A percentile compares a stretch with the other conserved stretches of the same genome.
These are phyloP conservation scores for Stylonectria norvegica DNA, from an alignment of 2,329 filamentous ascomycete species.

Conservation along the genomic window DNA sequence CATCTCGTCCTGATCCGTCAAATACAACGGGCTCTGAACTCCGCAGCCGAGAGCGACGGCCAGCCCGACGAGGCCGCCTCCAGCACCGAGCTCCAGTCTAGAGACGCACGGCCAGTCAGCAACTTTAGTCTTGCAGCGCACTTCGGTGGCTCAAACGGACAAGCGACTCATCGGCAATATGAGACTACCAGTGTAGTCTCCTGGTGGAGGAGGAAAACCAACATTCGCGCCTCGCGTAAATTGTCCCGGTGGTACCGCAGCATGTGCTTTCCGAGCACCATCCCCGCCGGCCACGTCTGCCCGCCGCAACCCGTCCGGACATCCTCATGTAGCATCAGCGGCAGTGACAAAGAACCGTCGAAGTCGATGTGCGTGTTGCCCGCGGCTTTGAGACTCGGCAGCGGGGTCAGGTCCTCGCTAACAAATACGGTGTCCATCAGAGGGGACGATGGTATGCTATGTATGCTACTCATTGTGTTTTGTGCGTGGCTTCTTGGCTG, in stretches of 20 bases:
- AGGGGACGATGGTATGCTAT: constrained; percentile 44
- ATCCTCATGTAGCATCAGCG: constrained; percentile 79
- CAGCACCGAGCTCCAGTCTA: constrained; percentile 90
- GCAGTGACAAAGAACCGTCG: constrained; percentile 66
- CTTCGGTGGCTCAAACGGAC: neutral
- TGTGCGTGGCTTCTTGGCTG: neutral
- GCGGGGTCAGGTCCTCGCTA: constrained; percentile 55
- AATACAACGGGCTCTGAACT: constrained; percentile 56
- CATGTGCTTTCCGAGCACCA: constrained; percentile 84
- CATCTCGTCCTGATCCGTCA: constrained; percentile 90
- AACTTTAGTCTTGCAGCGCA: constrained; percentile 1
- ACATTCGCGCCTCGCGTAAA: constrained; percentile 70
- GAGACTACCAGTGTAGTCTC: neutral
- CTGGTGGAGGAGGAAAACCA: constrained; percentile 9
- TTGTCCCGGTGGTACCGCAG: constrained; percentile 66
- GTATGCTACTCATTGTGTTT: constrained; percentile 29
- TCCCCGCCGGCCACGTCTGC: constrained; percentile 90
- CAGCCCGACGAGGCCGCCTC: constrained; percentile 79
- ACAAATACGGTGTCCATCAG: constrained; percentile 50
- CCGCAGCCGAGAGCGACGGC: constrained; percentile 56
- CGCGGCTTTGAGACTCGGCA: constrained; percentile 56
- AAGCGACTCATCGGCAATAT: constrained; percentile 5
- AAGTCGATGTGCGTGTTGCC: constrained; percentile 58
- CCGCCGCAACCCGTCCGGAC: constrained; percentile 85
- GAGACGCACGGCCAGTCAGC: constrained; percentile 24